Conservation (phyloP, 805 yeast species). For the Lachancea kluyveri region DNA sequence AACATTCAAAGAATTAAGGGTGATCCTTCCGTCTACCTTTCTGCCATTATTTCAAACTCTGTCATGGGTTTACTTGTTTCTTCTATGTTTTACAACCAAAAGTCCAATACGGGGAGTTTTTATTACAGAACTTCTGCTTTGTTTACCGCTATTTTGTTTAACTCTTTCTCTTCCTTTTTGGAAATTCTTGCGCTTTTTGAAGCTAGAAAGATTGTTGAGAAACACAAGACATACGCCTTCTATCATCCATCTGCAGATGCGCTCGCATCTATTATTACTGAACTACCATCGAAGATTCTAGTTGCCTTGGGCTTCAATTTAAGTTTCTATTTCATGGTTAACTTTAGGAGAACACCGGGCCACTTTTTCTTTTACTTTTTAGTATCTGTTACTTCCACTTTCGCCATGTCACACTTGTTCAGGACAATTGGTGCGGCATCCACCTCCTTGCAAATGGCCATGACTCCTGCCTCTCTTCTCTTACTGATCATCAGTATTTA, state of each 20-base stretch:
- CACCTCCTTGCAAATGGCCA: conserved; percentile 35
- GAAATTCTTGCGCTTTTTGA: conserved; percentile 49
- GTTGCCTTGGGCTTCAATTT: conserved; percentile 42
- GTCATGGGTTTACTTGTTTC: conserved; percentile 46
- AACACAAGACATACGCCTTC: conserved; percentile 51
- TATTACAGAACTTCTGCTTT: conserved; percentile 52
- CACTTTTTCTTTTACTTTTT: conserved; percentile 48
- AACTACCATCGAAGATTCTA: conserved; percentile 45
- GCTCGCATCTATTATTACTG: conserved; percentile 53
- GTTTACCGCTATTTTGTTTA: conserved; percentile 58
- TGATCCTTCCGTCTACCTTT: conserved; percentile 38
- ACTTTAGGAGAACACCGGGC: conserved; percentile 48
- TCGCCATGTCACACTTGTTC: conserved; percentile 50
- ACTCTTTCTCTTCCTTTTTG: conserved; percentile 53
- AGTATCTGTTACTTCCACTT: conserved; percentile 37
- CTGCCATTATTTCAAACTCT: conserved; percentile 36
- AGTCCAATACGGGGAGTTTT: conserved; percentile 36
- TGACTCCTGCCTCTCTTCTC: conserved; percentile 40
- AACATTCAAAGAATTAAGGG: conserved; percentile 42
- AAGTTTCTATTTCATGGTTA: conserved; percentile 46
- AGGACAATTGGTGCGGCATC: conserved; percentile 38
- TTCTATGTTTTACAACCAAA: conserved; percentile 46
- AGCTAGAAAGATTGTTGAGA: conserved; percentile 51
- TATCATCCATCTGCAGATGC: conserved; percentile 64
- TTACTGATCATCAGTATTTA: conserved; percentile 34